Evolutionary conservation across 1,284 basidiomycete genomes (phyloP), one percentile per base, ranked within the genome.

Genomic region (Ustanciosporium gigantosporum): DNA sequence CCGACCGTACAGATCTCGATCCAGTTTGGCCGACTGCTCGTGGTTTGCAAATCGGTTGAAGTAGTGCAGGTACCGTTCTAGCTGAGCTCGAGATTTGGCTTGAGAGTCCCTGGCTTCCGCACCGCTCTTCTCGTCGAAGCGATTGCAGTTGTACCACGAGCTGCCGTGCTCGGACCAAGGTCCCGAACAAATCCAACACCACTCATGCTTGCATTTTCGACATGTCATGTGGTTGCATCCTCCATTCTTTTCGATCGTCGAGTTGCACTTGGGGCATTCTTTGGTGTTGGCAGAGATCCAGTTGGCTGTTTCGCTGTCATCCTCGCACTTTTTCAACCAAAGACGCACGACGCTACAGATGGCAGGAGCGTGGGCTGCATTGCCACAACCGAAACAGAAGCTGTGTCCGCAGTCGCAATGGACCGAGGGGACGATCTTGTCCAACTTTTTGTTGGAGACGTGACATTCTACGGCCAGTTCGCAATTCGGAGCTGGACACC

Each of bases 261-360:
- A 92, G 76, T 89, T 86, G 79, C 94, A 98, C 77, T 76, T 72
- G 36, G 87, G 84, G 77, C 94, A 98, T 79, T 98, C 94, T 82
- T 98, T 97, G 40, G 94, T 98, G 78, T 98, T 96, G 67, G 92
- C 96, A 83, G 90, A 91, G 81, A 98, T 93, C 94, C 94, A 98
- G 78, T 98, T 97, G 31, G 92, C 91, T 19, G 94, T 98, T 82
- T 98, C 95, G 66, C 89, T 91, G 77, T 98, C 94, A 78, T 98
- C 94, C 46, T 87, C 86, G 79, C 94, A 97, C 80, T 98, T 98
- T 84, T 90, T 91, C 73, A 95, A 81, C 95, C 95, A 98, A 80
- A 91, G 84, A 81, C 84, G 88, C 68, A 92, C 90, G 21, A 95
- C 87, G 9, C 81, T 82, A 79, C 94, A 98, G 38, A 95, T 84